Evolutionary conservation across 495 filamentous ascomycete species (phyloP).

Genomic region (Daldinia bambusicola): DNA sequence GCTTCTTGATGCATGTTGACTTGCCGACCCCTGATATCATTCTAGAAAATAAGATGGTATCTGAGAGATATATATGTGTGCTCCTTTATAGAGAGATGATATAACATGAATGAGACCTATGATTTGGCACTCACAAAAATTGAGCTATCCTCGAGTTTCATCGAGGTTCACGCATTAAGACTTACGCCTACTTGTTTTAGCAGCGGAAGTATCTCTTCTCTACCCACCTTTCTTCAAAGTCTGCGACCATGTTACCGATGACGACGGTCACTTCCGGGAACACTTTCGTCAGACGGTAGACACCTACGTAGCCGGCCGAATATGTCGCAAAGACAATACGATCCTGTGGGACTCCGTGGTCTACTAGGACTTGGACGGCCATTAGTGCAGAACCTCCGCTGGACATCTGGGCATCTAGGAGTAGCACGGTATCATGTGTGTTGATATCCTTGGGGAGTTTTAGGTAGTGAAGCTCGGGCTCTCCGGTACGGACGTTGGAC

Average conservation of each 20-base stretch:
- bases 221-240: conserved; percentile 82
- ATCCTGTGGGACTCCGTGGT: conserved; percentile 89
- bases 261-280: conserved; percentile 88
- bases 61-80: background rate
- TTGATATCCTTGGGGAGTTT: conserved; percentile 77
- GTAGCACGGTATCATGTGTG: conserved; percentile 78
- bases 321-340: conserved; percentile 91
- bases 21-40: conserved; percentile 8
- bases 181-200: conserved; percentile 53
- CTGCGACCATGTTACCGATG: conserved; percentile 79
- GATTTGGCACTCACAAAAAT: background rate
- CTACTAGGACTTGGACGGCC: conserved; percentile 92
- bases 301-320: conserved; percentile 79
- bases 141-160: background rate
- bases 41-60: conserved; percentile 11
- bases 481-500: conserved; percentile 81
- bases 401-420: conserved; percentile 94
- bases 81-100: conserved; percentile 9
- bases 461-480: conserved; percentile 91
- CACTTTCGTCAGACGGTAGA: conserved; percentile 84
- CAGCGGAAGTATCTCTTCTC: conserved; percentile 85
- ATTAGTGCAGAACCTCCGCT: conserved; percentile 93
- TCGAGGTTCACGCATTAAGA: conserved; percentile 16
- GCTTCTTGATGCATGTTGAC: conserved; percentile 13
- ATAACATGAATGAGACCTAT: conserved; percentile 14